Evolutionary conservation across 2,329 filamentous ascomycete species (phyloP).

Genomic region (Dothidotthia symphoricarpi): DNA sequence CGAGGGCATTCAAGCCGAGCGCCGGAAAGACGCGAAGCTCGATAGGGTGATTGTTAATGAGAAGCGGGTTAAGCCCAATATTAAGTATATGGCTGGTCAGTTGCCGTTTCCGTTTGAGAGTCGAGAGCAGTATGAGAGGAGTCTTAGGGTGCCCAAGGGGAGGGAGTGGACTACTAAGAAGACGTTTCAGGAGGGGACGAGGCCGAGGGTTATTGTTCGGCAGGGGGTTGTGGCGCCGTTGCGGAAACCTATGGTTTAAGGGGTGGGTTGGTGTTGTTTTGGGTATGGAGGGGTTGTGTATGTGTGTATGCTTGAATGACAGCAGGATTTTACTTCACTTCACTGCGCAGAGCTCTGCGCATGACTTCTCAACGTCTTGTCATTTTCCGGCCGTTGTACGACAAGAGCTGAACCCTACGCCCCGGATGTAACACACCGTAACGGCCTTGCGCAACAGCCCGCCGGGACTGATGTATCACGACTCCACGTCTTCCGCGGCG

Average conservation of each 20-base stretch:
- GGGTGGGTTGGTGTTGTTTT: neutral
- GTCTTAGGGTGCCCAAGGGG: constrained; percentile 80
- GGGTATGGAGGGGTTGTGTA: neutral
- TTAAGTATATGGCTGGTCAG: constrained; percentile 78
- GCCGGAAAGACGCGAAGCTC: constrained; percentile 79
- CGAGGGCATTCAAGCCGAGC: constrained; percentile 70
- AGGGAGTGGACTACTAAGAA: constrained; percentile 97
- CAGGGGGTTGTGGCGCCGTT: constrained; percentile 91
- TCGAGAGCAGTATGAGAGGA: constrained; percentile 83
- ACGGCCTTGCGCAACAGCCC: too few relatives aligned
- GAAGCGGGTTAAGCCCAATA: constrained; percentile 86
- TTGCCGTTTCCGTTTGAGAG: constrained; percentile 91
- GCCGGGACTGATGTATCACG: too few relatives aligned
- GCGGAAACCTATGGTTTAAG: constrained; percentile 64
- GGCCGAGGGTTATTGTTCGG: constrained; percentile 86
- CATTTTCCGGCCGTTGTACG: too few relatives aligned
- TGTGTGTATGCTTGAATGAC: neutral
- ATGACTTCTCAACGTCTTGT: too few relatives aligned
- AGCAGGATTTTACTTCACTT: too few relatives aligned
- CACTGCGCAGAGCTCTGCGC: too few relatives aligned
- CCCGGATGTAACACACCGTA: too few relatives aligned
- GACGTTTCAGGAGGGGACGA: constrained; percentile 84
- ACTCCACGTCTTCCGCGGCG: too few relatives aligned
- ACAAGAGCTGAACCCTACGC: too few relatives aligned
- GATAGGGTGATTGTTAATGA: constrained; percentile 89